A percentile compares a stretch with the other conserved stretches of the same genome.
Evolutionary conservation across 2,329 filamentous ascomycete genomes (phyloP).

Genomic region (Scedosporium apiospermum): DNA sequence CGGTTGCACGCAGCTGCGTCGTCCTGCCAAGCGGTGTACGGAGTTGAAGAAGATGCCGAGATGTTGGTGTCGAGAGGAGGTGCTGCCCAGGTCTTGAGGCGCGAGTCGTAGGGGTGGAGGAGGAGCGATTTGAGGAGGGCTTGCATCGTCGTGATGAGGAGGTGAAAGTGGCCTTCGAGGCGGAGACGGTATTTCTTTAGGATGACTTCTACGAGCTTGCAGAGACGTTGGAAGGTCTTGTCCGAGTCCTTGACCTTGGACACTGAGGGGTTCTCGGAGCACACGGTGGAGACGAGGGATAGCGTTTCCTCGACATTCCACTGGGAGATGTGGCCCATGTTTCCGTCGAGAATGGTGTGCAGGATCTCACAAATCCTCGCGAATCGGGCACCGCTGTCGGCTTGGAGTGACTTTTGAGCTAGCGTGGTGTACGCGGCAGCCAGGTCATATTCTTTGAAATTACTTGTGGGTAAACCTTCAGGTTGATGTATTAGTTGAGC

Average conservation of each 20-base stretch:
- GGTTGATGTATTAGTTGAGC: constrained; percentile 9
- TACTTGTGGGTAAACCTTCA: not conserved
- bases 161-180: constrained; percentile 52
- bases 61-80: constrained; percentile 13
- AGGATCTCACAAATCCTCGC: constrained; percentile 30
- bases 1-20: constrained; percentile 44
- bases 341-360: constrained; percentile 38
- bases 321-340: constrained; percentile 41
- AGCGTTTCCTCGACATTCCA: constrained; percentile 49
- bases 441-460: constrained; percentile 23
- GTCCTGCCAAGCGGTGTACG: constrained; percentile 16
- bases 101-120: constrained; percentile 22
- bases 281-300: constrained; percentile 25
- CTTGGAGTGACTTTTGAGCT: constrained; percentile 4
- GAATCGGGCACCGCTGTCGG: constrained; percentile 17
- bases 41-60: constrained; percentile 25
- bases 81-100: constrained; percentile 15
- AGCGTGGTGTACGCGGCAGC: constrained; percentile 32
- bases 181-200: constrained; percentile 52
- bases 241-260: constrained; percentile 19
- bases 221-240: constrained; percentile 35
- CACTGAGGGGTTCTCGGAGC: constrained; percentile 20
- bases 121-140: constrained; percentile 46
- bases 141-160: constrained; percentile 45
- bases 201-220: constrained; percentile 43